These are phyloP conservation scores for Xylariaceae sp. DNA, from an alignment of 2,329 filamentous ascomycete species.

Conservation along the genomic window DNA sequence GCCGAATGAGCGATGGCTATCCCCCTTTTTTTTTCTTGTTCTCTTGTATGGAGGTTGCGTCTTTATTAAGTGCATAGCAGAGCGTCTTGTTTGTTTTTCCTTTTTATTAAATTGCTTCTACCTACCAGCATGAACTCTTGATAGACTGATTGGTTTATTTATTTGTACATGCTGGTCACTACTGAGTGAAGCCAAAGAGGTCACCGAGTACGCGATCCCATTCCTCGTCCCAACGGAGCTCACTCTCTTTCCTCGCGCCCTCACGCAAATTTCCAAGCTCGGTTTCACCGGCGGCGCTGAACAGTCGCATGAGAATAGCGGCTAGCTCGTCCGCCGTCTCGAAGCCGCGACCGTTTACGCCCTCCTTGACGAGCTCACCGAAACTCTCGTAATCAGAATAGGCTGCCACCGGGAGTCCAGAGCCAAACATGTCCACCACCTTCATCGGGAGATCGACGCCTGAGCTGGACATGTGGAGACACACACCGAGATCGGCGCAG, in stretches of 20 bases:
- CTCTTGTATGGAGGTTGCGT: conserved; percentile 14
- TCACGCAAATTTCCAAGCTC: conserved; percentile 57
- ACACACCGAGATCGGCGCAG: conserved; percentile 83
- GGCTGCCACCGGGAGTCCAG: conserved; percentile 82
- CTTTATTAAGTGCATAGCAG: conserved; percentile 3
- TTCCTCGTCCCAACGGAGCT: conserved; percentile 80
- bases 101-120: not conserved
- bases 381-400: conserved; percentile 86
- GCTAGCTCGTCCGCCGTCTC: conserved; percentile 62
- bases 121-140: not conserved
- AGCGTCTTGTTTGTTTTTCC: not conserved
- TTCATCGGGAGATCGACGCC: conserved; percentile 98
- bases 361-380: conserved; percentile 82
- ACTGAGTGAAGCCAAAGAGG: conserved; percentile 52
- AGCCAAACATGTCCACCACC: conserved; percentile 98
- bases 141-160: not conserved
- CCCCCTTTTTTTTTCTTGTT: not conserved
- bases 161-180: conserved; percentile 12
- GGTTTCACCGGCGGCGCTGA: conserved; percentile 45
- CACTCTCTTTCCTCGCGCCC: conserved; percentile 70
- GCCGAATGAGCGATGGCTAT: not conserved
- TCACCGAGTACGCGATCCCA: conserved; percentile 80
- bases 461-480: conserved; percentile 86
- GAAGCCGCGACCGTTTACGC: conserved; percentile 82
- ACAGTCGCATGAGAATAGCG: conserved; percentile 57